Evolutionary conservation across 176 grass and related monocot species (phyloP).

Genomic region (Cymbopogon citratus): DNA sequence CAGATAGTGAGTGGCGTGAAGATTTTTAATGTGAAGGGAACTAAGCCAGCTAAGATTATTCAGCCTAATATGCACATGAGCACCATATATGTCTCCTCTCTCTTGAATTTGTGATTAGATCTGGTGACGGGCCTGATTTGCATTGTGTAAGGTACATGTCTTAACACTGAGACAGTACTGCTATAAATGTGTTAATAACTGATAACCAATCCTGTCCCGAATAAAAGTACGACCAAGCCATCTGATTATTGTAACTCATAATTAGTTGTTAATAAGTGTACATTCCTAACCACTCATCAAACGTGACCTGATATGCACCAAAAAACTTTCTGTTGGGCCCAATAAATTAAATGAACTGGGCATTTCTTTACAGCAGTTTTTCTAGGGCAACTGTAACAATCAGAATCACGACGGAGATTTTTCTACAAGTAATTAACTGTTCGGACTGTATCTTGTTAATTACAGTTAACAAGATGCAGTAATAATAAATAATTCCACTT

Average conservation of each 20-base stretch:
- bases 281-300: not conserved
- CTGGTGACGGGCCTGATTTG: not conserved
- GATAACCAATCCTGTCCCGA: not conserved
- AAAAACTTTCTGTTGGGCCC: not conserved
- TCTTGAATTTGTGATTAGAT: slow-evolving; percentile 4
- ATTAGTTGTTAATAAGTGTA: not conserved
- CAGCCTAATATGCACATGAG: not conserved
- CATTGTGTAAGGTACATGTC: not conserved
- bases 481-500: not conserved
- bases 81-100: not conserved
- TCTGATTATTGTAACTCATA: not conserved
- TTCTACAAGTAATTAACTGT: not conserved
- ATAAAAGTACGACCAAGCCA: not conserved
- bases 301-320: not conserved
- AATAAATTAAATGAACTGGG: not conserved
- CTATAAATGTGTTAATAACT: slow-evolving; percentile 5
- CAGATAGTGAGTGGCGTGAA: not conserved
- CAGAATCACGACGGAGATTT: not conserved
- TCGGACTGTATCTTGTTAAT: not conserved
- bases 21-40: not conserved
- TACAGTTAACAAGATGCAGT: not conserved
- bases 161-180: not conserved
- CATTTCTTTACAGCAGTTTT: not conserved
- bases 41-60: not conserved
- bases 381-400: not conserved